Base-by-base conservation (phyloP, 164 flowering plant species). In the Dillenia turbinata region DNA sequence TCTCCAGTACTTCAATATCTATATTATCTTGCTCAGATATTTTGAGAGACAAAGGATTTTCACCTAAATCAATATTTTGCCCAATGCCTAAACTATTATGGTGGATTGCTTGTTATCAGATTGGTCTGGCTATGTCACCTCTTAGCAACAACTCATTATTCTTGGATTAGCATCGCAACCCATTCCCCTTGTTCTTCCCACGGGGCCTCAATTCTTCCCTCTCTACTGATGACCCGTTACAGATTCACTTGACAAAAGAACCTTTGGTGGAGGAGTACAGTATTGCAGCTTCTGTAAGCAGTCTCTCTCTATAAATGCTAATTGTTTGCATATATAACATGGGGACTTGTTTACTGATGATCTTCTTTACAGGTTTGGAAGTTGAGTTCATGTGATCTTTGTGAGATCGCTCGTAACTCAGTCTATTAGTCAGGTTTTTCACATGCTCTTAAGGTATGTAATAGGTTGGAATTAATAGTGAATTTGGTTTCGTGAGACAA, bases 101-200 rank as follows among this genome's bases (percentile, higher is more conserved):
- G 43, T 70, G 13, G 24, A 12, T 9, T 59, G 47, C 54, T 67
- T 60, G 57, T 73, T 60, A 54, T 52, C 81, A 94, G 98, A 89
- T 94, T 78, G 98, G 98, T 58, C 75, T 94, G 76, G 95, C 96
- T 9, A 89, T 94, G 98, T 89, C 98, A 70, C 98, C 98, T 52
- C 77, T 90, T 60, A 93, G 98, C 86, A 93, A 93, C 81, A 93
- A 93, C 68, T 93, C 98, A 54, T 71, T 91, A 55, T 91, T 91
- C 71, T 71, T 91, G 52, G 96, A 89, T 66, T 89, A 89, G 67
- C 96, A 94, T 75, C 83, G 93, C 61, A 94, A 95, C 59, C 99
- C 99, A 44, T 83, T 95, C 60, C 97, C 87, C 0, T 72, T 79
- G 76, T 95, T 95, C 60, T 95, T 95, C 82, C 66, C 71, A 7